phyloP scores from a whole-genome alignment of 805 yeast genomes.

The Diddensiella transvaalensis region DNA sequence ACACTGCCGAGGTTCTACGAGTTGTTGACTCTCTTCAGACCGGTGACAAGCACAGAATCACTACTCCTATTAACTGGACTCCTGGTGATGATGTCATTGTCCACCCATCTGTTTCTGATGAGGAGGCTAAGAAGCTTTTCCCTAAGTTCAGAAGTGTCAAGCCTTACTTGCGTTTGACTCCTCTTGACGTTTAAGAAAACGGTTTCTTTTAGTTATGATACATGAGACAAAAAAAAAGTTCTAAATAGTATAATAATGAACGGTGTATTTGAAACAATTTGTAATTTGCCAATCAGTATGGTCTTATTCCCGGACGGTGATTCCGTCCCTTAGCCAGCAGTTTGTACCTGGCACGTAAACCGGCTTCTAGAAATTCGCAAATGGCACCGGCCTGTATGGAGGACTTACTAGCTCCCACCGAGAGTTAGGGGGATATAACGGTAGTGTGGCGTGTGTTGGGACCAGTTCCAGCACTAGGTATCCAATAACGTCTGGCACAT shows the following conservation, averaged over 20 bases:
- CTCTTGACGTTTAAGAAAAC: conserved; percentile 25
- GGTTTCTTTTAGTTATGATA: no score
- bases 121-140: conserved; percentile 78
- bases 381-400: no score
- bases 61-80: conserved; percentile 92
- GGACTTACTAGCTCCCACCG: no score
- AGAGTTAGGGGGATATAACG: no score
- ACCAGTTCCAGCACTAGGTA: no score
- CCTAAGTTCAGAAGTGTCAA: conserved; percentile 86
- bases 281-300: no score
- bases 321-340: no score
- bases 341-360: no score
- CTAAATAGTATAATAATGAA: conserved; percentile 13
- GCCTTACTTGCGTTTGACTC: conserved; percentile 84
- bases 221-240: conserved; percentile 19
- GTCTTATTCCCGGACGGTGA: no score
- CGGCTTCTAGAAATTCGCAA: no score
- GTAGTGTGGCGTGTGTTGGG: no score
- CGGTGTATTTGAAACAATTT: conserved; percentile 5
- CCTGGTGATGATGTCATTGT: conserved; percentile 91
- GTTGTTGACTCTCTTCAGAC: conserved; percentile 86
- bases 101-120: conserved; percentile 83
- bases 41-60: conserved; percentile 82
- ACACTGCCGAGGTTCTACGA: conserved; percentile 89
- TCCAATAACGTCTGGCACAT: no score